Evolutionary conservation across 345 rosid species (phyloP).

Genomic region (Pistacia atlantica): DNA sequence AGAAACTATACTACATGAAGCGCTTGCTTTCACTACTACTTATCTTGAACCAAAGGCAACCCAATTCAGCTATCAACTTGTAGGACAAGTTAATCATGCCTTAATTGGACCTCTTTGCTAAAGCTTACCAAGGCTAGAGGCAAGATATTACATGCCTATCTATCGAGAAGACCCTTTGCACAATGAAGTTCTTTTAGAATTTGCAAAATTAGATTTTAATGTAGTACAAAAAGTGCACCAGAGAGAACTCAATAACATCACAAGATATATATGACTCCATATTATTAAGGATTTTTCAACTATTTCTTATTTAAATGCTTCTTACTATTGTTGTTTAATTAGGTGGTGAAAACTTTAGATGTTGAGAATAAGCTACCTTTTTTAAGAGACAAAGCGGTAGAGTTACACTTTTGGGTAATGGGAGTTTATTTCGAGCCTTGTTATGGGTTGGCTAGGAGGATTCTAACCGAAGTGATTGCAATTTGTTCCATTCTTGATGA

Average conservation of each 20-base stretch:
- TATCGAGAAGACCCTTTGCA: constrained; percentile 26
- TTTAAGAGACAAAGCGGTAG: no score
- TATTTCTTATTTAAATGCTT: no score
- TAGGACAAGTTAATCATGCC: constrained; percentile 13
- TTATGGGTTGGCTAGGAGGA: no score
- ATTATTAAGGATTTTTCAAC: no score
- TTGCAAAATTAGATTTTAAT: constrained; percentile 37
- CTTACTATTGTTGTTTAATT: no score
- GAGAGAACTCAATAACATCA: constrained; percentile 25
- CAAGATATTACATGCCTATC: constrained; percentile 26
- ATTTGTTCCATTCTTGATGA: no score
- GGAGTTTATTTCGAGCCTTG: no score
- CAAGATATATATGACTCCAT: no score
- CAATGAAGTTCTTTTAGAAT: constrained; percentile 18
- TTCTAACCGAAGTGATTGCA: no score
- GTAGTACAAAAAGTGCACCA: constrained; percentile 32
- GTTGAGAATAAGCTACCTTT: no score
- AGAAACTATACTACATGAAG: constrained; percentile 39
- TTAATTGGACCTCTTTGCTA: constrained; percentile 11
- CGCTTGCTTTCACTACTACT: constrained; percentile 33
- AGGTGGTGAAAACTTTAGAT: no score
- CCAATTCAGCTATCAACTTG: neutral
- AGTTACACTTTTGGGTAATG: no score
- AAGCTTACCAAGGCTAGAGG: constrained; percentile 25
- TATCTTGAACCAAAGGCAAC: constrained; percentile 7